A percentile compares a stretch with the other conserved stretches of the same genome.
Evolutionary conservation across 2,329 filamentous ascomycete species (phyloP).

Genomic region (Colletotrichum orbiculare): DNA sequence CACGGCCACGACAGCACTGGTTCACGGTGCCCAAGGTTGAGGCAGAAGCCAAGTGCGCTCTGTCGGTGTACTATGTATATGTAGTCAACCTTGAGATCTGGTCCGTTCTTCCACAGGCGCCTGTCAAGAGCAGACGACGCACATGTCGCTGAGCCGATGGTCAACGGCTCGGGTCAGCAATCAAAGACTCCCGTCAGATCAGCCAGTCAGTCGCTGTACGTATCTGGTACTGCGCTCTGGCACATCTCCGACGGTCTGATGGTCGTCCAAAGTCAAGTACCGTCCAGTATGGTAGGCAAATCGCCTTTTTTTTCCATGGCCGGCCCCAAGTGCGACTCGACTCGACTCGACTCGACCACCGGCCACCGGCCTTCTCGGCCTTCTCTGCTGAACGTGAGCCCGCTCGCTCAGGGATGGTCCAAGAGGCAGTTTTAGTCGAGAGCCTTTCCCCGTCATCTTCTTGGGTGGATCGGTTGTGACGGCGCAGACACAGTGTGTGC

Average conservation of each 20-base stretch:
- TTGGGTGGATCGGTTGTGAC: conserved; percentile 37
- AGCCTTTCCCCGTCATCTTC: conserved; percentile 27
- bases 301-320: conserved; percentile 29
- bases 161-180: conserved; percentile 11
- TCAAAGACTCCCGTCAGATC: neutral
- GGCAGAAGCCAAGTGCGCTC: neutral
- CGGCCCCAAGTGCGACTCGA: conserved; percentile 2
- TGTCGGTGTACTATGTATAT: too few species aligned
- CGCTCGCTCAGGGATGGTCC: conserved; percentile 31
- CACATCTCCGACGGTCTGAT: conserved; percentile 22
- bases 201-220: neutral
- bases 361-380: conserved; percentile 35
- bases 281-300: conserved; percentile 27
- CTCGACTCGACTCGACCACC: conserved; percentile 26
- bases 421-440: conserved; percentile 37
- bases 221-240: neutral
- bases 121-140: conserved; percentile 22
- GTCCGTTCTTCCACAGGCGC: conserved; percentile 1
- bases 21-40: neutral
- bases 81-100: neutral
- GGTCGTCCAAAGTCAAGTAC: conserved; percentile 16
- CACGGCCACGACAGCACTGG: neutral
- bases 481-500: conserved; percentile 16
- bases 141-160: conserved; percentile 6
- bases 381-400: conserved; percentile 12